These are phyloP conservation scores for Exsudoporus frostii DNA, from an alignment of 768 basidiomycete genomes.

Conservation along the genomic window DNA sequence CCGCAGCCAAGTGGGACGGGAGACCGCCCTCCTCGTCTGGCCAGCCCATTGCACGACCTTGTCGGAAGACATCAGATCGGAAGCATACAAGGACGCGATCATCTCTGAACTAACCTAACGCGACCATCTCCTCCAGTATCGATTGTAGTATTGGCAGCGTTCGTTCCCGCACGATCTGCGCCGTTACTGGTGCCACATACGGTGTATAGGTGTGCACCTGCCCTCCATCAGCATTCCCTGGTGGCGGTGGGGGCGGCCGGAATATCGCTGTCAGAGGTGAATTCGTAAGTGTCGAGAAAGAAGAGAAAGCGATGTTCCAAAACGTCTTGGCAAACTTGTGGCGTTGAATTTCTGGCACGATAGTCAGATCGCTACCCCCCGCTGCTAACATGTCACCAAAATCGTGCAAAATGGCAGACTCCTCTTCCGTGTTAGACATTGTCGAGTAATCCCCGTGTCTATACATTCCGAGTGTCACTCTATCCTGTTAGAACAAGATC, in stretches of 20 bases:
- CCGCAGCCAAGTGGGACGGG: slow-evolving; percentile 41
- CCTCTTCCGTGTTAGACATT: slow-evolving; percentile 37
- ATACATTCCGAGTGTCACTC: slow-evolving; percentile 53
- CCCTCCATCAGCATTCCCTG: slow-evolving; percentile 1
- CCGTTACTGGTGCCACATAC: slow-evolving; percentile 40
- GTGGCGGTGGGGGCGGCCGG: slow-evolving; percentile 37
- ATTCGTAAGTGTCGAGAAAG: slow-evolving; percentile 49
- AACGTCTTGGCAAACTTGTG: slow-evolving; percentile 62
- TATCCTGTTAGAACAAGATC: slow-evolving; percentile 29
- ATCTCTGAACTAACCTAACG: slow-evolving; percentile 33
- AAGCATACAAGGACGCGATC: not conserved
- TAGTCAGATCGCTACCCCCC: slow-evolving; percentile 46
- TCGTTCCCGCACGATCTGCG: slow-evolving; percentile 38
- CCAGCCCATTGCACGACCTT: slow-evolving; percentile 34
- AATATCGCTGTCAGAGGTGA: slow-evolving; percentile 50
- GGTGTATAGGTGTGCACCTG: slow-evolving; percentile 37
- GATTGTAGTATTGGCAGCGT: slow-evolving; percentile 48
- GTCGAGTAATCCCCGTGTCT: slow-evolving; percentile 42
- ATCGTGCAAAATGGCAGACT: slow-evolving; percentile 44
- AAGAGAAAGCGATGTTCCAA: slow-evolving; percentile 59
- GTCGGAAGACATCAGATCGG: slow-evolving; percentile 1
- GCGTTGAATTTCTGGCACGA: slow-evolving; percentile 60
- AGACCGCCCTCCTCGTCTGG: slow-evolving; percentile 45
- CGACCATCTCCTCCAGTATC: slow-evolving; percentile 44
- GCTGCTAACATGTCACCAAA: slow-evolving; percentile 42